Percentiles rank a stretch among this genome's conserved stretches.
Evolutionary conservation across 495 filamentous ascomycete species (phyloP).

Genomic region (Opeltia flavorubescens): DNA sequence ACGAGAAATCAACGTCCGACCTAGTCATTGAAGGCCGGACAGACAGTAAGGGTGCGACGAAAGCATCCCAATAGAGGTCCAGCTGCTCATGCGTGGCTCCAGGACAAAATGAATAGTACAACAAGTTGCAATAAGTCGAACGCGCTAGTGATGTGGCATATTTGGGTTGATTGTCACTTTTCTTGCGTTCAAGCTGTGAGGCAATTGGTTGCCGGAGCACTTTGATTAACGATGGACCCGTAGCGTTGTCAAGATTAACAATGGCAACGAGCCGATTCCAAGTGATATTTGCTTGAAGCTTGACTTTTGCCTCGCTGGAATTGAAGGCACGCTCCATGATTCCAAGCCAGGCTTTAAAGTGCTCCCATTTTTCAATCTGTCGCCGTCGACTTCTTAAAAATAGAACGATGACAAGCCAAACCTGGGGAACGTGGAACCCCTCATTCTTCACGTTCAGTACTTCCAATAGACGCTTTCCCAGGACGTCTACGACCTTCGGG

Average conservation of each 20-base stretch:
- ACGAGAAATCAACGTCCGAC: slow-evolving; percentile 35
- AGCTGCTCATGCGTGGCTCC: slow-evolving; percentile 43
- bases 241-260: slow-evolving; percentile 45
- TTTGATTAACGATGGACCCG: slow-evolving; percentile 40
- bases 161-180: slow-evolving; percentile 38
- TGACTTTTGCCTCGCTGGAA: slow-evolving; percentile 54
- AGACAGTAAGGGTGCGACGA: slow-evolving; percentile 38
- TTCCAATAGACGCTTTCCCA: slow-evolving; percentile 50
- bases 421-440: slow-evolving; percentile 57
- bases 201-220: slow-evolving; percentile 58
- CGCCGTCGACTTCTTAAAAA: slow-evolving; percentile 50
- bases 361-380: slow-evolving; percentile 57
- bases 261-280: slow-evolving; percentile 75
- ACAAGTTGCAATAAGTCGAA: slow-evolving; percentile 57
- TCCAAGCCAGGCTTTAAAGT: slow-evolving; percentile 54
- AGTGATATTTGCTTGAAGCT: slow-evolving; percentile 60
- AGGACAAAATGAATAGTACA: slow-evolving; percentile 79
- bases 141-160: slow-evolving; percentile 45
- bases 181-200: slow-evolving; percentile 53
- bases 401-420: slow-evolving; percentile 73
- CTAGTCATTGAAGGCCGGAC: slow-evolving; percentile 21
- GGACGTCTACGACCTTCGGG: slow-evolving; percentile 46
- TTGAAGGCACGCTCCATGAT: slow-evolving; percentile 79
- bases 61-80: slow-evolving; percentile 68
- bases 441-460: slow-evolving; percentile 56